Evolutionary conservation across 2,329 filamentous ascomycete species (phyloP).

Genomic region (Sclerotiophoma versabilis): DNA sequence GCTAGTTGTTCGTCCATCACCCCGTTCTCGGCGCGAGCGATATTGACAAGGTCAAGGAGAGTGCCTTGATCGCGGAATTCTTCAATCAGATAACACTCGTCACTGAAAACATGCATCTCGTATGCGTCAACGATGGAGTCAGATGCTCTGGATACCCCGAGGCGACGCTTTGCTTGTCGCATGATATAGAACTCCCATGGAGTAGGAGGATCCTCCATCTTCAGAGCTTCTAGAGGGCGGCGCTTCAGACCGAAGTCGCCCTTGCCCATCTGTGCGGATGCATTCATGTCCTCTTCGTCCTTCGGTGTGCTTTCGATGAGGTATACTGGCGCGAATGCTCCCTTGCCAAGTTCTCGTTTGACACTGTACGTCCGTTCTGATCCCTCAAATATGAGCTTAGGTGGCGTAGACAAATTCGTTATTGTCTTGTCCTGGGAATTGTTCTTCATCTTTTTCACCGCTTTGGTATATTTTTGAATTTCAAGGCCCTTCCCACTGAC

Average conservation of each 20-base stretch:
- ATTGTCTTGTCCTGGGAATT: constrained; percentile 66
- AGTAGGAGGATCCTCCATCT: constrained; percentile 89
- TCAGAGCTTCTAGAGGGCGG: constrained; percentile 78
- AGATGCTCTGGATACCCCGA: constrained; percentile 73
- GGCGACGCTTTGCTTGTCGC: constrained; percentile 76
- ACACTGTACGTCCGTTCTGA: constrained; percentile 74
- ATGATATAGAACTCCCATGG: constrained; percentile 98
- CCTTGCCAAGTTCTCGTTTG: constrained; percentile 85
- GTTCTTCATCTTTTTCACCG: constrained; percentile 63
- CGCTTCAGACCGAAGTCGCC: constrained; percentile 67
- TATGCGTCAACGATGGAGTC: constrained; percentile 83
- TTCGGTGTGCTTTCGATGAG: constrained; percentile 77
- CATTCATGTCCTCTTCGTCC: constrained; percentile 52
- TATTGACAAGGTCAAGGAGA: constrained; percentile 91
- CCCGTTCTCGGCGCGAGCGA: constrained; percentile 74
- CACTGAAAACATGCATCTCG: constrained; percentile 88
- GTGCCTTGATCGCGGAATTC: constrained; percentile 90
- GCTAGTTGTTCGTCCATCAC: constrained; percentile 89
- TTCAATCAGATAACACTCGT: constrained; percentile 89
- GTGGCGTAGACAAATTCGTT: constrained; percentile 64
- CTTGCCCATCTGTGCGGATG: constrained; percentile 66
- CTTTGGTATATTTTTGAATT: constrained; percentile 82
- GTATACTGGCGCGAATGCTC: constrained; percentile 95
- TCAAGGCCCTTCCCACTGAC: constrained; percentile 73
- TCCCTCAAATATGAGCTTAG: constrained; percentile 72